A percentile compares a stretch with the other conserved stretches of the same genome.
These are phyloP conservation scores for Fusarium sororula DNA, from an alignment of 2,329 filamentous ascomycete species.

Conservation along the genomic window DNA sequence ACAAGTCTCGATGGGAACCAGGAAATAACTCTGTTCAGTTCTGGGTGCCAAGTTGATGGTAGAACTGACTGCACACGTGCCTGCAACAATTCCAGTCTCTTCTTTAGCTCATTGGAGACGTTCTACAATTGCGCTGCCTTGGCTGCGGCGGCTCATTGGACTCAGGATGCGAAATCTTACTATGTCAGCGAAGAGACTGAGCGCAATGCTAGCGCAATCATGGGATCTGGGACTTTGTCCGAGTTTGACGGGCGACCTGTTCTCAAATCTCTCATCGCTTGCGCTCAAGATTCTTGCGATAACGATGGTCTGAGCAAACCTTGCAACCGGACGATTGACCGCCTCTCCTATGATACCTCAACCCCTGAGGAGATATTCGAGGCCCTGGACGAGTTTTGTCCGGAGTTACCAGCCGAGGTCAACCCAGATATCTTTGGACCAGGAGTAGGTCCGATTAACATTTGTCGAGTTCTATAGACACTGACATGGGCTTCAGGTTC, in stretches of 20 bases:
- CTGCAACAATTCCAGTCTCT: slow-evolving; percentile 43
- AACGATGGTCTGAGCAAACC: slow-evolving; percentile 46
- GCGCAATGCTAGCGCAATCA: slow-evolving; percentile 48
- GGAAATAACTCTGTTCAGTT: slow-evolving; percentile 45
- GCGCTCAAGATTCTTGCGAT: slow-evolving; percentile 48
- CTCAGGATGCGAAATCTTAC: slow-evolving; percentile 41
- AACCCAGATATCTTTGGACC: slow-evolving; percentile 53
- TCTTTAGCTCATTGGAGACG: slow-evolving; percentile 50
- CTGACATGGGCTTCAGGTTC: slow-evolving; percentile 43
- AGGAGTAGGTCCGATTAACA: slow-evolving; percentile 42
- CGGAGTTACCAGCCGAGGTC: slow-evolving; percentile 49
- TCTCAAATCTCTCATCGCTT: slow-evolving; percentile 46
- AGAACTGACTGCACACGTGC: slow-evolving; percentile 46
- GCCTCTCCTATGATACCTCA: slow-evolving; percentile 40
- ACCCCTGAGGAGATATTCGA: slow-evolving; percentile 45
- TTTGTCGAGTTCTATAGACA: neutral
- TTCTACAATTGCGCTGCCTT: slow-evolving; percentile 53
- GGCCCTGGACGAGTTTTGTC: slow-evolving; percentile 49
- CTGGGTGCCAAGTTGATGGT: slow-evolving; percentile 45
- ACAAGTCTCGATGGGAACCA: slow-evolving; percentile 47
- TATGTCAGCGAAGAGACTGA: slow-evolving; percentile 48
- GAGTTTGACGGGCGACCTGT: slow-evolving; percentile 45
- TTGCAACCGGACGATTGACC: slow-evolving; percentile 44
- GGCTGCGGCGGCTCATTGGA: slow-evolving; percentile 48
- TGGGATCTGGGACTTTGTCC: slow-evolving; percentile 47